Conservation (phyloP, 2,329 filamentous ascomycete genomes). For the Myriosclerotinia duriaeana region DNA sequence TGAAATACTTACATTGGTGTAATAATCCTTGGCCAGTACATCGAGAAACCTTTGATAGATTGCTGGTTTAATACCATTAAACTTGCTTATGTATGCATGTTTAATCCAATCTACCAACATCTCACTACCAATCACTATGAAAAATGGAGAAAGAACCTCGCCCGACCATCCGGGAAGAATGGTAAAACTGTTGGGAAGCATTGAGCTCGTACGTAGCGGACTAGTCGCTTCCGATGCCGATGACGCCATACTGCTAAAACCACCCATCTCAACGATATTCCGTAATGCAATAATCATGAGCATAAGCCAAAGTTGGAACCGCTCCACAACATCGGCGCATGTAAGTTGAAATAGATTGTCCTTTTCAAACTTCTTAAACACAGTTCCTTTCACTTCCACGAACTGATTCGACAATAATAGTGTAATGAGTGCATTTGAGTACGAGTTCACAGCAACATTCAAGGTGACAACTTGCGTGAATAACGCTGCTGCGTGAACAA, state of each 20-base stretch:
- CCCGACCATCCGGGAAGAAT: constrained; percentile 83
- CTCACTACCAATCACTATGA: constrained; percentile 92
- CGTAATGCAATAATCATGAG: constrained; percentile 92
- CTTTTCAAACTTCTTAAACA: constrained; percentile 98
- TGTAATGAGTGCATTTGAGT: constrained; percentile 91
- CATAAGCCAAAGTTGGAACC: constrained; percentile 98
- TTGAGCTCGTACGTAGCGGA: constrained; percentile 62
- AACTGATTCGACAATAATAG: constrained; percentile 96
- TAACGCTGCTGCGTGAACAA: constrained; percentile 79
- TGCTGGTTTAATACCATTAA: constrained; percentile 91
- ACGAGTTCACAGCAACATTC: constrained; percentile 97
- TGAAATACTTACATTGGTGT: constrained; percentile 69
- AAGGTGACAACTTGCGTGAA: constrained; percentile 98
- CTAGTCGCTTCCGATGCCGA: constrained; percentile 52
- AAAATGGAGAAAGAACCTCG: constrained; percentile 87
- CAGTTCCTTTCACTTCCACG: constrained; percentile 96
- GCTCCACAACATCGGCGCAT: constrained; percentile 93
- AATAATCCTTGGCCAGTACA: constrained; percentile 95
- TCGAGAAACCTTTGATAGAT: constrained; percentile 91
- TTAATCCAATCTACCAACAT: constrained; percentile 97
- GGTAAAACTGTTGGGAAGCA: constrained; percentile 87
- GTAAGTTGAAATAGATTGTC: constrained; percentile 96
- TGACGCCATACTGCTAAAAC: constrained; percentile 62
- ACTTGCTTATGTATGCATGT: constrained; percentile 96
- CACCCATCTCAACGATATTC: constrained; percentile 94